phyloP scores from a whole-genome alignment of 805 yeast genomes.

The Blastobotrys parvus region DNA sequence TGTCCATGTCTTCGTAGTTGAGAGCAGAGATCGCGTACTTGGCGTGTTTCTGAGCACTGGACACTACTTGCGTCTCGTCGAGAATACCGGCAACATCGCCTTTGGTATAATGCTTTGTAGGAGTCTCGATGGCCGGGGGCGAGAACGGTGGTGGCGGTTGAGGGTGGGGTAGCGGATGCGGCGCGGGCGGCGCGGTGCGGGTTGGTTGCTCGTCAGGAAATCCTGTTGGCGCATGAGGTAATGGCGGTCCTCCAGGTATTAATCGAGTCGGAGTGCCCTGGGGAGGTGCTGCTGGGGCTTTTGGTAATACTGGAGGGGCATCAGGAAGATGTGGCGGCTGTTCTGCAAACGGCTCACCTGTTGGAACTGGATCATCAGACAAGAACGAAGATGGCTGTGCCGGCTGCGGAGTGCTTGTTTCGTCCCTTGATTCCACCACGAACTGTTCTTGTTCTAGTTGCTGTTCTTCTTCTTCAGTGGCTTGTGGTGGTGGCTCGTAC shows the following conservation, averaged over 20 bases:
- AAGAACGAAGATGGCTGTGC: constrained; percentile 2
- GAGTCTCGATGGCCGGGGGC: constrained; percentile 8
- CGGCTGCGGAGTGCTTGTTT: not conserved
- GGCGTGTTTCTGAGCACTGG: constrained; percentile 52
- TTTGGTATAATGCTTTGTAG: constrained; percentile 12
- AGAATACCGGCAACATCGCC: constrained; percentile 24
- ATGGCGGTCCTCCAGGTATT: not conserved
- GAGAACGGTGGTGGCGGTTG: constrained; percentile 11
- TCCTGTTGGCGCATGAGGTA: constrained; percentile 1
- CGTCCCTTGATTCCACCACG: not conserved
- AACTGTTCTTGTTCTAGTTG: not conserved
- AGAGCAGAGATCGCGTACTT: constrained; percentile 67
- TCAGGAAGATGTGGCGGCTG: not conserved
- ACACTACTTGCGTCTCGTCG: constrained; percentile 30
- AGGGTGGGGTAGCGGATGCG: constrained; percentile 13
- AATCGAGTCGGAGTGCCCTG: constrained; percentile 1
- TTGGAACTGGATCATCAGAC: not conserved
- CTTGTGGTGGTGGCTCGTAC: constrained; percentile 34
- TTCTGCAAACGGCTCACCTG: not conserved
- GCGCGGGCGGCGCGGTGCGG: constrained; percentile 4
- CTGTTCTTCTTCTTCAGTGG: constrained; percentile 9
- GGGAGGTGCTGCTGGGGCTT: constrained; percentile 1
- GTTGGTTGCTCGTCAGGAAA: not conserved
- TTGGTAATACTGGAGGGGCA: constrained; percentile 2
- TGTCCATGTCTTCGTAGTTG: constrained; percentile 58